These are phyloP conservation scores for Lolium rigidum DNA, from an alignment of 176 grass and related monocot species.

Conservation along the genomic window DNA sequence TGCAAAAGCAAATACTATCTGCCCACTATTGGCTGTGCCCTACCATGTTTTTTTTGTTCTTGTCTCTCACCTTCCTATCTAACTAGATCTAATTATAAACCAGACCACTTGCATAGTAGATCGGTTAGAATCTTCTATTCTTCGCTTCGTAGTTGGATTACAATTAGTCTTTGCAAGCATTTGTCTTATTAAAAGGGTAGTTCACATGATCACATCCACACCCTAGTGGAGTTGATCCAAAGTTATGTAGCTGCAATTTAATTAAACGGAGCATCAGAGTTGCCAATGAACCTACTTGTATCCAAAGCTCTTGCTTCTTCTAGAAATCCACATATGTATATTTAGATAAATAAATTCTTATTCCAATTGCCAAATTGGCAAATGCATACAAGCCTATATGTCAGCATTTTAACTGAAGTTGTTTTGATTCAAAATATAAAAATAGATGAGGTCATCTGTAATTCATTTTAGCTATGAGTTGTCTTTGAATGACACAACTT, in stretches of 20 bases:
- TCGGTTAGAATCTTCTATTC: constrained; percentile 18
- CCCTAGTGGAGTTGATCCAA: neutral
- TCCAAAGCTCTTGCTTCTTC: neutral
- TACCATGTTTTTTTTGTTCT: neutral
- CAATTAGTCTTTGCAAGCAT: neutral
- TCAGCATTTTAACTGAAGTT: neutral
- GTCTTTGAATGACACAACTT: neutral
- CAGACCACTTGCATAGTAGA: neutral
- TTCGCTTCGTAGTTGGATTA: neutral
- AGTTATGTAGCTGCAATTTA: neutral
- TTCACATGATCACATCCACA: constrained; percentile 4
- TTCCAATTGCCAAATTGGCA: neutral
- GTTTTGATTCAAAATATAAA: neutral
- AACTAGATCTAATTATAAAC: neutral
- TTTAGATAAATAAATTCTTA: neutral
- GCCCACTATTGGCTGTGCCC: neutral
- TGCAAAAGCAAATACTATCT: neutral
- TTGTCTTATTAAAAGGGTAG: neutral
- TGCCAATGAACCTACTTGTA: neutral
- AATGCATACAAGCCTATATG: neutral
- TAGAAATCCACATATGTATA: neutral
- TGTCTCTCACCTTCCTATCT: constrained; percentile 1
- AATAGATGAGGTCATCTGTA: neutral
- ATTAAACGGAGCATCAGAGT: neutral
- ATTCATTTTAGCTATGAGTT: neutral